Conservation (phyloP, 345 rosid genomes). For the Pugionium cornutum region DNA sequence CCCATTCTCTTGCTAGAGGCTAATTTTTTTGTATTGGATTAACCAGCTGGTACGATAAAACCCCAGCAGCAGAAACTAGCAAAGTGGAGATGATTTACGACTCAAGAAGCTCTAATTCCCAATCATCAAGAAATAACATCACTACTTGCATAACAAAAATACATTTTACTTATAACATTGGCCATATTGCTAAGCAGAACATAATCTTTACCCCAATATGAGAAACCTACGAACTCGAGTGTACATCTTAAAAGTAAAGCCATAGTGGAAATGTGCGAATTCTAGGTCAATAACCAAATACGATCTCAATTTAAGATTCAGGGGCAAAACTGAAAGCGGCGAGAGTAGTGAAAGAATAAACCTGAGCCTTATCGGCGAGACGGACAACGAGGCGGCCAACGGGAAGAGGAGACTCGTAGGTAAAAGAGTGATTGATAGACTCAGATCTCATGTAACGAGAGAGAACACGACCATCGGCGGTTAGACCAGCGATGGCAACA, state of each 20-base stretch:
- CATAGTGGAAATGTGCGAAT: neutral
- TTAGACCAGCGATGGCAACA: constrained; percentile 93
- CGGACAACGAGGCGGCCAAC: constrained; percentile 96
- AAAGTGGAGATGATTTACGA: neutral
- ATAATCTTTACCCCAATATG: neutral
- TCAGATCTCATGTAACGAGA: constrained; percentile 97
- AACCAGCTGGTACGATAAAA: neutral
- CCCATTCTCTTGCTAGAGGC: neutral
- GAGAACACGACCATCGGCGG: constrained; percentile 96
- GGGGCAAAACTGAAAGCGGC: neutral
- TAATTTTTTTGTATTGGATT: neutral
- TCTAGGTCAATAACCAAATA: neutral
- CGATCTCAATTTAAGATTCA: neutral
- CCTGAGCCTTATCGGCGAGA: constrained; percentile 99
- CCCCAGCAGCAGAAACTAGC: neutral
- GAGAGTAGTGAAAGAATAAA: constrained; percentile 27
- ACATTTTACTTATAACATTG: neutral
- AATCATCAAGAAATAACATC: neutral
- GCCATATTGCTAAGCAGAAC: neutral
- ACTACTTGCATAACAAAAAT: neutral
- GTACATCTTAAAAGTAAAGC: neutral
- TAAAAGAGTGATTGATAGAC: constrained; percentile 79
- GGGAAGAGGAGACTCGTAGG: constrained; percentile 94
- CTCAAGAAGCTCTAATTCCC: constrained; percentile 5
- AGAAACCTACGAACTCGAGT: too few relatives aligned